Evolutionary conservation across 306 rosid species (phyloP).

Genomic region (Arachis stenosperma): DNA sequence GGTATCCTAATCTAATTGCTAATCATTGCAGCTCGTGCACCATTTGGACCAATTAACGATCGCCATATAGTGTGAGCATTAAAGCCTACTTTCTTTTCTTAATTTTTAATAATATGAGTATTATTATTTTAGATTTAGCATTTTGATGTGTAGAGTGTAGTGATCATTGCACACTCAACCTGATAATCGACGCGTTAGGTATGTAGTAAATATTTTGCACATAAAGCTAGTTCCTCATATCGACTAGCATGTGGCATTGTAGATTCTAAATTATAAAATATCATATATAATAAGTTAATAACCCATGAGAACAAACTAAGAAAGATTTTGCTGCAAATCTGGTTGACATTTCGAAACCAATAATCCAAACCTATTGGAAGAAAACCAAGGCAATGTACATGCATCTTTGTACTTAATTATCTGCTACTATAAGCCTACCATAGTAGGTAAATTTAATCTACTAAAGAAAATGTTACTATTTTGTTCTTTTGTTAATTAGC

Average conservation of each 20-base stretch:
- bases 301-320: neutral
- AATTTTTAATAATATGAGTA: neutral
- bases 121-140: neutral
- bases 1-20: neutral
- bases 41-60: constrained; percentile 11
- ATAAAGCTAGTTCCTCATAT: neutral
- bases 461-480: constrained; percentile 19
- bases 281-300: neutral
- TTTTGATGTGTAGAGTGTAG: neutral
- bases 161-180: neutral
- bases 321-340: neutral
- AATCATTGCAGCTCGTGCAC: constrained; percentile 19
- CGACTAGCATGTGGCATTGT: constrained; percentile 1
- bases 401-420: neutral
- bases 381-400: neutral
- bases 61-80: constrained; percentile 1
- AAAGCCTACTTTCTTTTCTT: neutral
- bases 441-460: neutral
- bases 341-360: constrained; percentile 1
- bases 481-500: constrained; percentile 1
- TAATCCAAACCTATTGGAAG: neutral
- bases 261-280: neutral
- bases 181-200: constrained; percentile 33
- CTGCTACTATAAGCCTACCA: neutral
- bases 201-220: neutral